phyloP scores from a whole-genome alignment of 2,329 filamentous ascomycete genomes.

The Calonectria pteridis region DNA sequence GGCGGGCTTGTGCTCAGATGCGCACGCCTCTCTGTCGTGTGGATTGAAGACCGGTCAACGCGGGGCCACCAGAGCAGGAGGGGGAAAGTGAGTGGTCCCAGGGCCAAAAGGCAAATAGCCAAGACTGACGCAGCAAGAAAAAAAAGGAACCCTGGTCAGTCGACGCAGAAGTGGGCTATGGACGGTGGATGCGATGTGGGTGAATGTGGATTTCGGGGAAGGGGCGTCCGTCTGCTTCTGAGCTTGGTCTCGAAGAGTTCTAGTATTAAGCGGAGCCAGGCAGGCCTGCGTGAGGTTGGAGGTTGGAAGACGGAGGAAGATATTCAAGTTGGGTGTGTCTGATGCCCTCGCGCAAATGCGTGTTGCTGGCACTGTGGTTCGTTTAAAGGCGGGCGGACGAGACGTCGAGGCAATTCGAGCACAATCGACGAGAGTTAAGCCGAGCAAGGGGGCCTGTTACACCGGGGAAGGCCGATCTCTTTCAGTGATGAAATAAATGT shows the following conservation, averaged over 20 bases:
- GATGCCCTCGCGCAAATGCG: neutral
- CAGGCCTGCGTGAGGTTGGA: neutral
- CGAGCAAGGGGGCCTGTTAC: constrained; percentile 32
- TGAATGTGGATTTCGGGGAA: constrained; percentile 43
- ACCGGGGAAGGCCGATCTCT: constrained; percentile 42
- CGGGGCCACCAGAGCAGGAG: constrained; percentile 34
- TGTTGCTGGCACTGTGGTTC: neutral
- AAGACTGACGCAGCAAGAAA: constrained; percentile 12
- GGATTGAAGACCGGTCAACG: constrained; percentile 35
- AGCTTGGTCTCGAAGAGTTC: constrained; percentile 37
- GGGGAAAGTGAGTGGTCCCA: constrained; percentile 15
- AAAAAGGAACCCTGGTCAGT: constrained; percentile 24
- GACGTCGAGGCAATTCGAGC: constrained; percentile 1
- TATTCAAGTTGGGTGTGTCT: neutral
- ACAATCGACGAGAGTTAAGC: constrained; percentile 7
- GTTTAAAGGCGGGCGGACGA: neutral
- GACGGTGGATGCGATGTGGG: constrained; percentile 37
- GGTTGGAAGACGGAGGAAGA: neutral
- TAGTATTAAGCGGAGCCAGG: constrained; percentile 36
- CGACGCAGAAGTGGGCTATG: constrained; percentile 19
- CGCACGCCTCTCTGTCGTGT: constrained; percentile 35
- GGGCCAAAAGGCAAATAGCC: constrained; percentile 19
- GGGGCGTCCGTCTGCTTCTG: constrained; percentile 27
- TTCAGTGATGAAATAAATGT: constrained; percentile 21
- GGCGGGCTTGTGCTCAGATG: constrained; percentile 32